Evolutionary conservation across 805 yeast genomes (phyloP), one percentile per base, ranked within the genome.

Genomic region (Ogataea ganodermae): DNA sequence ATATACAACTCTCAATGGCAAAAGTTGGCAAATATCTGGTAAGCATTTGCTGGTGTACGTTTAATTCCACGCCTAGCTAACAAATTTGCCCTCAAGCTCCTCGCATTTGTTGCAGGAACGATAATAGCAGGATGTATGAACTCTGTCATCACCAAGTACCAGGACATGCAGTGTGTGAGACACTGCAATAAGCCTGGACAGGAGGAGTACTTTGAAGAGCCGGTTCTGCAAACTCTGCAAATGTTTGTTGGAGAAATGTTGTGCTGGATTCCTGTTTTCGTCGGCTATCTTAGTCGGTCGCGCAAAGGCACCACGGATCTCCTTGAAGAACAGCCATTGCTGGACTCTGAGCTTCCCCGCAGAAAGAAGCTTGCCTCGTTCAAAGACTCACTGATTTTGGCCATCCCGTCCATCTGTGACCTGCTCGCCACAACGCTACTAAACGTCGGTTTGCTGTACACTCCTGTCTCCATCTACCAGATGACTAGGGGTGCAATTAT

Each of bases 401-500:
- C 86, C 0, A 62, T 84, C 36, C 94, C 94, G 1, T 79, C 94
- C 1, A 60, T 76, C 7, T 84, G 90, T 65, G 95, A 87, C 63
- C 72, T 86, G 41, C 57, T 75, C 30, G 92, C 84, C 3, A 87
- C 95, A 1, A 86, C 94, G 0, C 66, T 87, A 53, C 75, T 86
- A 81, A 84, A 86, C 57, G 62, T 86, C n/a, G 94, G 94, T 0
- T 71, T 87, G 50, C 63, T 85, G 20, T 82, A 81, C 64, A 81
- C 83, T 1, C 92, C 94, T 0, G 94, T 86, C 7, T 84, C 90
- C 1, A 76, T 86, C 42, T 87, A 86, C 64, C 95, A 87, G 63
- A 87, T 87, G 95, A 82, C 86, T n/a, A 71, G 95, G 53, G 94
- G 95, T 2, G 79, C 89, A 0, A 69, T 86, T 35, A 87, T 87